Percentiles rank a stretch among this genome's conserved stretches.
Conservation (phyloP, 139 green algal genomes). For the Ulvella scutata region DNA sequence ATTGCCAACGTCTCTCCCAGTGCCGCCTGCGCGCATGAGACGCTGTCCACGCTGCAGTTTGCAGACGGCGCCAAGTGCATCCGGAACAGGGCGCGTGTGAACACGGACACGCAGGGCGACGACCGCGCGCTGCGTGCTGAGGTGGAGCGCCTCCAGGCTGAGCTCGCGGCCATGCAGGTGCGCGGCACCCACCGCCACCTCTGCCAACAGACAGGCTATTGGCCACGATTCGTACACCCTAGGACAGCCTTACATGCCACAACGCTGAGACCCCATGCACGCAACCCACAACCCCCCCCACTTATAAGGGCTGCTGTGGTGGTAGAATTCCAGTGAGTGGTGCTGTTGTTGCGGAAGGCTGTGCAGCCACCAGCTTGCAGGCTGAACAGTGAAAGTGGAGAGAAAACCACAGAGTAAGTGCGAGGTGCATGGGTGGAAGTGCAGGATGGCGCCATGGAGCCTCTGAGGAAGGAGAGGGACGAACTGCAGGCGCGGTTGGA, state of each 20-base stretch:
- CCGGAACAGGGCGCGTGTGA: constrained; percentile 10
- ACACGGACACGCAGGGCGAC: constrained; percentile 24
- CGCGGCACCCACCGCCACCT: background rate
- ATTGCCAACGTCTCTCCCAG: constrained; percentile 3
- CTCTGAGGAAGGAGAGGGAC: background rate
- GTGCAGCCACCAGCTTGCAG: background rate
- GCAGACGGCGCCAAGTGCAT: constrained; percentile 5
- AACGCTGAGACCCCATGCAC: background rate
- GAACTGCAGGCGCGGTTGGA: background rate
- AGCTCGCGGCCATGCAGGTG: constrained; percentile 10
- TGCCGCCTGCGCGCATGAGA: constrained; percentile 1
- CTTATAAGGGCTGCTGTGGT: background rate
- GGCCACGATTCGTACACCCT: background rate
- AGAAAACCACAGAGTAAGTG: no score
- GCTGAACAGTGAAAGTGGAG: background rate
- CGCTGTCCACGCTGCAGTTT: constrained; percentile 7
- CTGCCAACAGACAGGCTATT: background rate
- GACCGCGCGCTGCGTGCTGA: constrained; percentile 10
- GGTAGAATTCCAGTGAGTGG: background rate
- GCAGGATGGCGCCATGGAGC: background rate
- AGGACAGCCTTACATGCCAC: background rate
- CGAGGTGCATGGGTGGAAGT: no score
- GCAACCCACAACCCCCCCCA: background rate
- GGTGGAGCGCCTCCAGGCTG: constrained; percentile 12
- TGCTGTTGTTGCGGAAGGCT: background rate